phyloP scores from a whole-genome alignment of 805 yeast genomes.

The Wickerhamiella vanderwaltii region DNA sequence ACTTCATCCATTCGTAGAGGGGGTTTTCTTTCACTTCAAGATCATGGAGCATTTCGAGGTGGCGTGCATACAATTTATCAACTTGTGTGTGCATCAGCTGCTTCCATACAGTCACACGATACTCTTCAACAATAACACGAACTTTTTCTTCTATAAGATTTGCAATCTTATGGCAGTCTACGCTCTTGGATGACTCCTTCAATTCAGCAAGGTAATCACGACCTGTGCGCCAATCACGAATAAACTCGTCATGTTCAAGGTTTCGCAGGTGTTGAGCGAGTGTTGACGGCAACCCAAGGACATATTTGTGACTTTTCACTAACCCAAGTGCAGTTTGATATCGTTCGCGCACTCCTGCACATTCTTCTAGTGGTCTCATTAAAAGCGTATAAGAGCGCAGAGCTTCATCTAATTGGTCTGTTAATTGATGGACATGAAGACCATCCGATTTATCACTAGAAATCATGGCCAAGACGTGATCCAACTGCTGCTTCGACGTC shows the following conservation, averaged over 20 bases:
- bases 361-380: constrained; percentile 47
- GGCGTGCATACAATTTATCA: constrained; percentile 27
- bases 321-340: constrained; percentile 39
- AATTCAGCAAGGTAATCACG: constrained; percentile 25
- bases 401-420: constrained; percentile 34
- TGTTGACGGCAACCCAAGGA: constrained; percentile 46
- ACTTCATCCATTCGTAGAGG: constrained; percentile 46
- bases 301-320: constrained; percentile 39
- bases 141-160: constrained; percentile 46
- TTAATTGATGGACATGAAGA: constrained; percentile 25
- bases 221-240: constrained; percentile 47
- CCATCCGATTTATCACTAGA: constrained; percentile 19
- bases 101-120: constrained; percentile 44
- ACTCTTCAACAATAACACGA: constrained; percentile 40
- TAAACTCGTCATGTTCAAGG: constrained; percentile 45
- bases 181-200: constrained; percentile 18
- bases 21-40: constrained; percentile 57
- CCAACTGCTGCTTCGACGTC: constrained; percentile 50
- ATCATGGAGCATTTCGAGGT: constrained; percentile 45
- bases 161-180: constrained; percentile 30
- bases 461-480: constrained; percentile 40
- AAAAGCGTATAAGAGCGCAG: constrained; percentile 41
- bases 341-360: constrained; percentile 37
- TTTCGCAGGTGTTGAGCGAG: constrained; percentile 34
- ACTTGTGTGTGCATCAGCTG: constrained; percentile 29